A percentile compares a stretch with the other conserved stretches of the same genome.
phyloP scores from a whole-genome alignment of 1,139 yeast species.

The Blastobotrys elegans region DNA sequence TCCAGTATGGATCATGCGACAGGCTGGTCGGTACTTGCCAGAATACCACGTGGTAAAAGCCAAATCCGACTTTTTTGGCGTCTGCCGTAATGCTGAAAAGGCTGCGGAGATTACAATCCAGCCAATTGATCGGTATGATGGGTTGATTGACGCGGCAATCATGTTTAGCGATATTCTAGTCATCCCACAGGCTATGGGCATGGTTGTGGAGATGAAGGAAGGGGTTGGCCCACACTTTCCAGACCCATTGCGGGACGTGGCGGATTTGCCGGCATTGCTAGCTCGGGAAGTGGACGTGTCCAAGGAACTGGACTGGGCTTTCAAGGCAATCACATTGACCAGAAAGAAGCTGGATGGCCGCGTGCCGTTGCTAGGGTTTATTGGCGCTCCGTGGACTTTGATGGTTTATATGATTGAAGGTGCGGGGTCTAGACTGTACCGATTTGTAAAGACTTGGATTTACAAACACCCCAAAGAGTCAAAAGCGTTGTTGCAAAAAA shows the following conservation, averaged over 20 bases:
- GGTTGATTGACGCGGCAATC: slow-evolving; percentile 92
- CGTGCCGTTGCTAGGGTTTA: slow-evolving; percentile 91
- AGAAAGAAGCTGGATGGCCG: slow-evolving; percentile 79
- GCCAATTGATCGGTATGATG: slow-evolving; percentile 86
- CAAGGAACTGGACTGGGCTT: slow-evolving; percentile 88
- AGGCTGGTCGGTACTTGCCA: slow-evolving; percentile 64
- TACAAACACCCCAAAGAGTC: slow-evolving; percentile 71
- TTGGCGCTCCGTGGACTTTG: slow-evolving; percentile 98
- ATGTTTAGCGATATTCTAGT: slow-evolving; percentile 93
- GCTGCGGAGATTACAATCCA: slow-evolving; percentile 94
- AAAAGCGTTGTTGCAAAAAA: slow-evolving; percentile 66
- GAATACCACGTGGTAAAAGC: slow-evolving; percentile 91
- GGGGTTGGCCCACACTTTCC: slow-evolving; percentile 95
- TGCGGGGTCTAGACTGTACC: slow-evolving; percentile 87
- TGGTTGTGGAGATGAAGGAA: slow-evolving; percentile 89
- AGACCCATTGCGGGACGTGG: slow-evolving; percentile 72
- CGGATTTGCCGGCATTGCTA: slow-evolving; percentile 54
- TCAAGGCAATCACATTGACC: slow-evolving; percentile 83
- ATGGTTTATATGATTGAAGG: slow-evolving; percentile 98
- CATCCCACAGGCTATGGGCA: slow-evolving; percentile 98
- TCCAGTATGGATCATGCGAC: slow-evolving; percentile 97
- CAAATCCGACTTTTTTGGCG: slow-evolving; percentile 83
- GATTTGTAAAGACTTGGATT: slow-evolving; percentile 90
- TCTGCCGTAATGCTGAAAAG: slow-evolving; percentile 88
- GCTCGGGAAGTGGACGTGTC: slow-evolving; percentile 58